Evolutionary conservation across 495 filamentous ascomycete species (phyloP), one percentile per base, ranked within the genome.

Genomic region (Xylaria telfairii): DNA sequence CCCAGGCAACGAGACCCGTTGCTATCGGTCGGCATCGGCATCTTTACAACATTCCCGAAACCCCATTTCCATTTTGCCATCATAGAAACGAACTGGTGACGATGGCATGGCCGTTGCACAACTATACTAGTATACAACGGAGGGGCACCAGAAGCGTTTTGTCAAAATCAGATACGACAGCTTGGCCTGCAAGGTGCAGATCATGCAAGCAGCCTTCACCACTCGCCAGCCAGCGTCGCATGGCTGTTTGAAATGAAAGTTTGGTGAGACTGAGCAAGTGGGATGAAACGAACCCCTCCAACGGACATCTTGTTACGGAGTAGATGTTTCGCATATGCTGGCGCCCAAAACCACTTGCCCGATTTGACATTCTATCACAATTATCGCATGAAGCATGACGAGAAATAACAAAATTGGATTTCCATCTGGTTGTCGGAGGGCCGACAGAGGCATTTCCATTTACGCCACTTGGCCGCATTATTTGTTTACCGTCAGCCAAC

Each of bases 211-310:
- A 24, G 39, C 30, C 44, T 37, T 24, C 44, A 49, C 44, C 44
- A 34, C 19, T 21, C 30, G 17, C 9, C 47, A 15, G 17, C 9
- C 47, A 15, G 47, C 64, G 30, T 66, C 63, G 63, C 63, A 39
- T 51, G 63, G 46, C 63, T 8, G 28, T 49, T 54, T 54, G n/a
- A n/a, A n/a, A n/a, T 39, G 47, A 17, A 54, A n/a, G 32, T 21
- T 54, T 41, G 30, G 64, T 53, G 64, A 34, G 64, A 65, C 62
- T 32, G 26, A 51, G 28, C 28, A 65, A 44, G 62, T 65, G 42
- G 65, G 65, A 57, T 67, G 65, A 67, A 67, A 67, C 65, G 47
- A 32, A 44, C 65, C 34, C 65, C 51, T 59, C 39, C 64, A 47
- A 54, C 21, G 39, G 21, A 24, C 26, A 46, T 2, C 39, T 41